Base-by-base conservation (phyloP, 2,329 filamentous ascomycete genomes). In the Cercospora zeina region DNA sequence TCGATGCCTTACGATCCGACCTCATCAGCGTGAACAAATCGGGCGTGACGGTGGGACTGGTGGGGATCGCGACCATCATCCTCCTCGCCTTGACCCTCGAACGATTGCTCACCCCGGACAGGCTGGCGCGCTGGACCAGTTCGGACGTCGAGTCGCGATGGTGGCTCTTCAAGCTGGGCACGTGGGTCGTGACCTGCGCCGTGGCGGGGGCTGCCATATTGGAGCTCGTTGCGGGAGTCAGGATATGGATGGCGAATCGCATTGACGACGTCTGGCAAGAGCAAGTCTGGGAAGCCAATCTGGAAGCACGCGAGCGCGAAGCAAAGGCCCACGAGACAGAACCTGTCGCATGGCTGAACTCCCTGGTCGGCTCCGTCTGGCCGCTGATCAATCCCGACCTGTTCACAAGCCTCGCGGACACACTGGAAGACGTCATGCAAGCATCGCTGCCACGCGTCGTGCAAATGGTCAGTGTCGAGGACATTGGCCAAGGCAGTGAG, bases 371-470 rank as follows among this genome's bases (percentile, higher is more conserved):
- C 3, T 84, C 87, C 1, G 81, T 91, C 4, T 91, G 89, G 89
- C 87, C 88, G 0, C 79, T 92, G 31, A 82, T 91, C 70, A 91
- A 91, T 70, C 89, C 89, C 0, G 89, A 91, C 68, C 79, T 92
- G 1, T 91, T 91, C 68, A 81, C 83, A 1, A 85, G 84, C 34
- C 73, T 91, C 1, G 83, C 85, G 0, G 89, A 91, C 69, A 89
- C 85, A 30, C 81, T 92, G 3, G 89, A 91, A 74, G 89, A 91
- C 72, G 87, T 91, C 53, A 91, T 91, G 89, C 89, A 91, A 76
- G 88, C 89, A 2, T 89, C 86, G 8, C 76, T 91, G 16, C 88
- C 89, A 0, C 85, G 82, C 61, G 74, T 89, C 36, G 81, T 91
- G 33, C 84, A 88, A 53, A 90, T 90, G 88, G 86, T 91, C 47